Evolutionary conservation across 2,329 filamentous ascomycete species (phyloP).

Genomic region (Aspergillus tamarii): DNA sequence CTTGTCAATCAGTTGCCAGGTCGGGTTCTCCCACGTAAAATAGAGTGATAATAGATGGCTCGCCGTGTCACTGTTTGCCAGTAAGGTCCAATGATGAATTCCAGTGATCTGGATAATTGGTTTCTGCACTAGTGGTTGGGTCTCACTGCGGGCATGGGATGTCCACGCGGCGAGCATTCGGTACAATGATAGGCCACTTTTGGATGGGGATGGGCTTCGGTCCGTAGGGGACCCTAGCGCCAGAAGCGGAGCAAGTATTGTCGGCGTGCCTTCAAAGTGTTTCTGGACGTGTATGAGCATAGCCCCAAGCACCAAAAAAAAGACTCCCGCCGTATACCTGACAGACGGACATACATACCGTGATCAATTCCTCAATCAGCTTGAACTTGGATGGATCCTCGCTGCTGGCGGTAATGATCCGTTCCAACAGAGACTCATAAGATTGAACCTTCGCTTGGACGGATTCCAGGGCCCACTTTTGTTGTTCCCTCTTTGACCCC

Average conservation of each 20-base stretch:
- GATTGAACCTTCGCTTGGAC: slow-evolving; percentile 8
- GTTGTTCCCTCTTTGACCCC: slow-evolving; percentile 21
- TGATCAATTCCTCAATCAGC: slow-evolving; percentile 18
- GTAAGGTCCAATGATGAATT: slow-evolving; percentile 25
- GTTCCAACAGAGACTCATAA: slow-evolving; percentile 21
- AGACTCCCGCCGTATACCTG: background rate
- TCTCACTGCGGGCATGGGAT: slow-evolving; percentile 7
- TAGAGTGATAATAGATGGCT: slow-evolving; percentile 29
- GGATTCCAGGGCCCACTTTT: slow-evolving; percentile 16
- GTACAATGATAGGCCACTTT: slow-evolving; percentile 17
- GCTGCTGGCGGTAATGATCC: slow-evolving; percentile 16
- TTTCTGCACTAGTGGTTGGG: slow-evolving; percentile 11
- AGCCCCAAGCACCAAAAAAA: background rate
- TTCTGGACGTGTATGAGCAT: slow-evolving; percentile 5
- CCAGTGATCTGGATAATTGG: slow-evolving; percentile 19
- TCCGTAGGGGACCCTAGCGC: slow-evolving; percentile 12
- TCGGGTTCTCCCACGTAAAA: slow-evolving; percentile 31
- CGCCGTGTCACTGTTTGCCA: slow-evolving; percentile 25
- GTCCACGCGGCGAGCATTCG: slow-evolving; percentile 22
- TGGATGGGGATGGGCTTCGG: slow-evolving; percentile 10
- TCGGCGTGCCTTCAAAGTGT: slow-evolving; percentile 17
- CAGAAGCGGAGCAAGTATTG: slow-evolving; percentile 17
- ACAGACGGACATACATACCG: slow-evolving; percentile 9
- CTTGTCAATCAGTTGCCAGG: slow-evolving; percentile 29
- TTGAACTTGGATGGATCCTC: background rate